Conservation (phyloP, 176 grass and related monocot genomes). For the Pharus latifolius region DNA sequence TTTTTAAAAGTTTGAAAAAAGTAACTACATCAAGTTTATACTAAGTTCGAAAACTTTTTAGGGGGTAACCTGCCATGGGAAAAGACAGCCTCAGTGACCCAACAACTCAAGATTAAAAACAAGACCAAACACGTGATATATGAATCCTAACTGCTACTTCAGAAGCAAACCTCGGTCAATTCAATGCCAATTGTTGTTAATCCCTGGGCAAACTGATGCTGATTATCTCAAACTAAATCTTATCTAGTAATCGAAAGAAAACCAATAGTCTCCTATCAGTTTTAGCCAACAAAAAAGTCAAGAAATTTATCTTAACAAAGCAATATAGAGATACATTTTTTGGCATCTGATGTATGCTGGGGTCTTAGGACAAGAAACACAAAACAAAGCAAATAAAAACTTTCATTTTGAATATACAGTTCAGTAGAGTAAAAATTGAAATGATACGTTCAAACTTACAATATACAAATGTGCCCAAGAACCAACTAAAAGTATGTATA, state of each 20-base stretch:
- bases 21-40: no score
- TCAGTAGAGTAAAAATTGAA: neutral
- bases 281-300: neutral
- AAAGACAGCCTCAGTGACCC: neutral
- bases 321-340: no score
- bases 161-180: conserved; percentile 10
- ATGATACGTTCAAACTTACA: neutral
- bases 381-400: neutral
- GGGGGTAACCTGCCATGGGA: neutral
- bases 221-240: neutral
- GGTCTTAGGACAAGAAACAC: neutral
- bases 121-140: neutral
- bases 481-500: neutral
- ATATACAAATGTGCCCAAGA: neutral
- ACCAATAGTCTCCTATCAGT: neutral
- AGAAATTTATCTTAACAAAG: neutral
- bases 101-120: neutral
- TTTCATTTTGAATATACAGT: neutral
- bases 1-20: no score
- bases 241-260: neutral
- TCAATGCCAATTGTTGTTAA: neutral
- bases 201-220: neutral
- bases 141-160: neutral
- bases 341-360: neutral
- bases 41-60: no score